Base-by-base conservation (phyloP, 2,329 filamentous ascomycete species). In the Pezizomycotina sp. region DNA sequence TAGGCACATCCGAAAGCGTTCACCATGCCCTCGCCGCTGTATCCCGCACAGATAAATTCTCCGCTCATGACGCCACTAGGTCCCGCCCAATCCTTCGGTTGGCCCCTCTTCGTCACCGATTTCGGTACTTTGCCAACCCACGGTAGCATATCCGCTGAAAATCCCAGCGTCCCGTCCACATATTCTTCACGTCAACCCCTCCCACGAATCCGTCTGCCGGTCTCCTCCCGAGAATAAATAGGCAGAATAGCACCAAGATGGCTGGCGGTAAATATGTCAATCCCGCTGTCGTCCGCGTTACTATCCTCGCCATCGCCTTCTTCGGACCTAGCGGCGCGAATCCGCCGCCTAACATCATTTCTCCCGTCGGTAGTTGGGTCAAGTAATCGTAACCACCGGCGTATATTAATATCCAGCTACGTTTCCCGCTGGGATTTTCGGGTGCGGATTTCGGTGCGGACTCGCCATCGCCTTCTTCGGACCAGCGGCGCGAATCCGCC, bases 301-400 rank as follows among this genome's bases (percentile, higher is more conserved):
- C 68, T 0, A 71, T 27, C 33, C 62, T 58, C 20, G 60, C 60
- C 3, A 63, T 24, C 0, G 65, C 66, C 6, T 60, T 50, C 4
- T 55, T 53, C 4, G n/a, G n/a, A n/a, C 52, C 49, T 10, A 61
- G 59, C 14, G 60, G 58, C 4, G 57, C 55, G 36, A 68, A 62
- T 0, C 64, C 69, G 0, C 69, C 68, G 2, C 68, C 67, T 2
- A 68, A 50, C 62, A 72, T 65, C 40, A 72, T 52, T 37, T 68
- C 62, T 1, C 62, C 58, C 0, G 53, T 48, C 2, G 6, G 6
- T 9, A 8, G 15, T 10, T 69, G 64, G 1, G 64, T 66, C 6
- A 66, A 54, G 44, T 70, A 68, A 46, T 71, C 67, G 29, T 63
- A 66, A 0, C 62, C 61, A 0, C 53, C 47, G 3, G 50, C 53